phyloP scores from a whole-genome alignment of 2,329 filamentous ascomycete species.

The Xylariomycetidae sp. region DNA sequence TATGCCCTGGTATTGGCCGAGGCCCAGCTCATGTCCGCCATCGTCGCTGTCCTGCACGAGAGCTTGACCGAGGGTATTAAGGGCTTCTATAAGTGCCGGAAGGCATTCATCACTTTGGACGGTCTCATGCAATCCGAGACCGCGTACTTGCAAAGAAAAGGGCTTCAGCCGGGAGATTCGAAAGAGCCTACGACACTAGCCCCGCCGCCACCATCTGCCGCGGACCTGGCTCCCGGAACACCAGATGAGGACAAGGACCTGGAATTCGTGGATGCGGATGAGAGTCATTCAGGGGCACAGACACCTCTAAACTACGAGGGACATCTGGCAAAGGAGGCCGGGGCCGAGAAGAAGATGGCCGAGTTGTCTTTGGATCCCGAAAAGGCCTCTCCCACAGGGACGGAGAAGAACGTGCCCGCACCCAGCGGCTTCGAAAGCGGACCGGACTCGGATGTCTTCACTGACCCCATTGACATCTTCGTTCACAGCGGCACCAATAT shows the following conservation, averaged over 20 bases:
- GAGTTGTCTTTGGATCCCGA: constrained; percentile 17
- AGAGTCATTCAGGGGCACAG: constrained; percentile 36
- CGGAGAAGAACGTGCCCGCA: constrained; percentile 1
- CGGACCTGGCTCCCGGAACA: constrained; percentile 1
- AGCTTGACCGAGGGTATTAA: constrained; percentile 85
- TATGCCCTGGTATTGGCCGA: constrained; percentile 80
- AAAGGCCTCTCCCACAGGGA: constrained; percentile 1
- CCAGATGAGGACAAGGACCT: constrained; percentile 30
- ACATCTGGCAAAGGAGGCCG: constrained; percentile 31
- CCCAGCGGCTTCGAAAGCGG: constrained; percentile 28
- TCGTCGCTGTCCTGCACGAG: constrained; percentile 86
- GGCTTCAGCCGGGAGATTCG: constrained; percentile 13
- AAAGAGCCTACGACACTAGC: background rate
- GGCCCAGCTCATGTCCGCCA: constrained; percentile 81
- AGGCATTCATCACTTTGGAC: constrained; percentile 79
- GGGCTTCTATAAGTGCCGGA: constrained; percentile 87
- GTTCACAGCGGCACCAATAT: constrained; percentile 84
- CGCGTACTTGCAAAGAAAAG: constrained; percentile 37
- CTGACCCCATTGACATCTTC: constrained; percentile 75
- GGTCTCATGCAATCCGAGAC: constrained; percentile 70
- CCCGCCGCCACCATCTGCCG: background rate
- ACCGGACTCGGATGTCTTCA: constrained; percentile 58
- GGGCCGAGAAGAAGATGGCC: constrained; percentile 20
- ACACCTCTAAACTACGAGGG: constrained; percentile 43
- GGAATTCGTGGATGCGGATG: constrained; percentile 53